These are phyloP conservation scores for Zostera marina DNA, from an alignment of 116 monocot genomes.

Conservation along the genomic window DNA sequence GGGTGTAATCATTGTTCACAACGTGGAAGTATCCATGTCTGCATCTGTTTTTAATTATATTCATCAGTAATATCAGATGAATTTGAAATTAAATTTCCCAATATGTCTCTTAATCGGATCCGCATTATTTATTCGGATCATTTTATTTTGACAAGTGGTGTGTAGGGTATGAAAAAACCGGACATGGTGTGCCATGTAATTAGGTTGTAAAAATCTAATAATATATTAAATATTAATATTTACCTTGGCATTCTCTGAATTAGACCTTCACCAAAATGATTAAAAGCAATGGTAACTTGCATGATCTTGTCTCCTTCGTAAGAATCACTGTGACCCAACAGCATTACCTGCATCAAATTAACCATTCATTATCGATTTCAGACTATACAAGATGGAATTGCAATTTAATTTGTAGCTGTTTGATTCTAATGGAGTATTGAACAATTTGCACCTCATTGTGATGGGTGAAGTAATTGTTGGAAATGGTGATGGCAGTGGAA, in stretches of 20 bases:
- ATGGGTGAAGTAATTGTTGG: conserved; percentile 81
- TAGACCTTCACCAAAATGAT: conserved; percentile 79
- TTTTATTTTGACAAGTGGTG: no score
- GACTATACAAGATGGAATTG: not conserved
- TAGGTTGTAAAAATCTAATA: not conserved
- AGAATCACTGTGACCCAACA: conserved; percentile 47
- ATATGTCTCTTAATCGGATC: no score
- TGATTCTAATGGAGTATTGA: not conserved
- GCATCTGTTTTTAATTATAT: conserved; percentile 14
- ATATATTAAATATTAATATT: not conserved
- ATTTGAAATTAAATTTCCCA: not conserved
- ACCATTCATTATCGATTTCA: not conserved
- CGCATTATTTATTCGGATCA: no score
- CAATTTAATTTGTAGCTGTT: not conserved
- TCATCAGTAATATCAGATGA: not conserved
- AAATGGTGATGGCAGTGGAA: conserved; percentile 85
- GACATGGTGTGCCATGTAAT: no score
- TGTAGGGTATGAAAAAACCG: no score
- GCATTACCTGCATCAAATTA: conserved; percentile 20
- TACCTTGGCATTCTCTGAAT: conserved; percentile 91
- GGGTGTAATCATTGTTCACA: conserved; percentile 56
- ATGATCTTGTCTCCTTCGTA: conserved; percentile 62
- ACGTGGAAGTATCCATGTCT: conserved; percentile 58
- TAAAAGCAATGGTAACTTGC: conserved; percentile 91
- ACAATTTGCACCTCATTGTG: conserved; percentile 52